Evolutionary conservation across 257 asterid genomes (phyloP), one percentile per base, ranked within the genome.

Genomic region (Cynanchum wilfordii): DNA sequence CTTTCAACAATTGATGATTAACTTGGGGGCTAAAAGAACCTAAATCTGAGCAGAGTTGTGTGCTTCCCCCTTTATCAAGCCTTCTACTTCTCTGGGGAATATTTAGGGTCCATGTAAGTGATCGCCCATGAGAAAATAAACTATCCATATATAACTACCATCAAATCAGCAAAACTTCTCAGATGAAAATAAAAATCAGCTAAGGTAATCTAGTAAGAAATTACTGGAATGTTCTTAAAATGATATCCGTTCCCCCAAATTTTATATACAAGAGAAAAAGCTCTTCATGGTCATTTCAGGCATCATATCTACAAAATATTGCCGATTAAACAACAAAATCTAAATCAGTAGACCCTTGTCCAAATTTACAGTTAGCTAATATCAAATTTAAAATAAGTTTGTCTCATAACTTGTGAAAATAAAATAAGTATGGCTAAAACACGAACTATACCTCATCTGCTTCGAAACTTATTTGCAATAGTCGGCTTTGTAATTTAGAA

Each of bases 401-500:
- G 10, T 40, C 54, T 2, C 36, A 30, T 30, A 66, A 20, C 56
- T 50, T 29, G 7, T 50, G 57, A 68, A 42, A 25, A 68, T 44
- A 45, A 68, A 25, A 25, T 10, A 67, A 45, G 55, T 15, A 22
- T 11, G 19, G 38, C 2, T 13, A 64, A 49, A 24, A 55, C 17
- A 15, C 7, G n/a, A 54, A 70, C 24, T 5, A 78, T 83, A 92
- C 97, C 94, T 86, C 89, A 62, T 90, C 96, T 79, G 95, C 98
- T 82, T 92, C 90, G 27, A 80, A 87, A 79, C 97, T 88, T 79
- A 92, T 68, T 73, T 90, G 90, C 84, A 90, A 58, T 24, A 92
- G 85, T 79, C 84, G 92, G 60, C 84, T 84, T 67, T 86, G 92
- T 77, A 92, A 81, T 73, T 73, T 76, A 71, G 83, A 70, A 45